Base-by-base conservation (phyloP, 805 yeast genomes). In the Zygosaccharomyces rouxii region DNA sequence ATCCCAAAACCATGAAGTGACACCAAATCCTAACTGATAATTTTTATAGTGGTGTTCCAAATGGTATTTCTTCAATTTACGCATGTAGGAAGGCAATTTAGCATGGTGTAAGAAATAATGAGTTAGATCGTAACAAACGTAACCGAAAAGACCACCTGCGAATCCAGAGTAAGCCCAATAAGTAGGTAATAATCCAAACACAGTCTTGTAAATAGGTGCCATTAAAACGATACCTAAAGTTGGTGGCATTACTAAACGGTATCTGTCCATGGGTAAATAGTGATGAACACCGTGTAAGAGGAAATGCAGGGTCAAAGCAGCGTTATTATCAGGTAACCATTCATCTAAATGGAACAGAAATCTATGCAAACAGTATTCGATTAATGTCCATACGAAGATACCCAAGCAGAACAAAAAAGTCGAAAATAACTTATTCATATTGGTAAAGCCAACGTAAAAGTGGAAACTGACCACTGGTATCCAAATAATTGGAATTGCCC, bases 1-100 rank as follows among this genome's bases (percentile, higher is more conserved):
- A 68, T 94, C 99, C 99, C 99, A 94, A 70, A 88, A 88, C 71
- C 80, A 82, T 53, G 89, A 79, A 26, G 98, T 89, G 54, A 94
- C 98, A 57, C 99, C 99, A 59, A 90, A 94, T 1, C 98, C 99
- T 58, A 90, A 72, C 70, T 95, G 96, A 69, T 88, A 94, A 71
- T 94, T 92, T 74, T 92, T 90, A 75, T 94, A 94, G 67, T 94
- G 99, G 70, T 94, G 99, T 68, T 92, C 98, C 70, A 94, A 77
- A 68, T 94, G 99, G 66, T 89, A 84, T 44, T 86, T 87, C 70
- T 94, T 94, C 63, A 89, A 73, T 26, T 79, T 81, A 66, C 87
- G 89, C 70, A 89, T 72, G 64, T 75, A 85, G 35, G 71, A 60
- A 21, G 99, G 99, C 60, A 94, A 75, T 62, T 76, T 77, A 33